A percentile compares a stretch with the other conserved stretches of the same genome.
phyloP scores from a whole-genome alignment of 1,284 basidiomycete genomes.

The Trichosporon coremiiforme region DNA sequence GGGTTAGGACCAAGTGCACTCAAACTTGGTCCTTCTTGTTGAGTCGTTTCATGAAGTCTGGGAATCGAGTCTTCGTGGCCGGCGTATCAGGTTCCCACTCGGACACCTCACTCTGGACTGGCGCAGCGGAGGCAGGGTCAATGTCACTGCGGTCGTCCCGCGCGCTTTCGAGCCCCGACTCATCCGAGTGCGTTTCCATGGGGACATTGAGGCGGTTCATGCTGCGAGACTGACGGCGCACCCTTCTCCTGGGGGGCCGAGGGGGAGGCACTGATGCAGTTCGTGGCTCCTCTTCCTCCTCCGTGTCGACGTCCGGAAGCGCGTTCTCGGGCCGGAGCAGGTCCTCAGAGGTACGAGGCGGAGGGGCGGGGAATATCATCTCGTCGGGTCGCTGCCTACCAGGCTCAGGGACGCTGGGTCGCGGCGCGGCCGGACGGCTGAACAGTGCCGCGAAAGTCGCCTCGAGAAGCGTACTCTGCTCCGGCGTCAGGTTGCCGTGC shows the following conservation, averaged over 20 bases:
- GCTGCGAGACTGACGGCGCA: neutral
- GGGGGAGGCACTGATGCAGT: neutral
- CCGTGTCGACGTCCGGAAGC: neutral
- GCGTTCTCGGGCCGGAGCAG: constrained; percentile 4
- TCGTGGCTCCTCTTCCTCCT: neutral
- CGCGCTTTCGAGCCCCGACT: neutral
- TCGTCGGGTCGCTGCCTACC: neutral
- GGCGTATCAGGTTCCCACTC: constrained; percentile 12
- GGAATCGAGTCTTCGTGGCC: neutral
- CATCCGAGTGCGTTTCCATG: neutral
- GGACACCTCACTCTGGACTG: neutral
- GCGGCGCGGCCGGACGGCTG: neutral
- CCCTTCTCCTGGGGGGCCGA: neutral
- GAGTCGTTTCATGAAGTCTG: constrained; percentile 1
- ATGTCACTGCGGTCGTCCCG: constrained; percentile 5
- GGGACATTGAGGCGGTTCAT: neutral
- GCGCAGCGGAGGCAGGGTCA: neutral
- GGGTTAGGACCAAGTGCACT: neutral
- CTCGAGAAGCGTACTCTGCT: constrained; percentile 6
- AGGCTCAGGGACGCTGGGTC: neutral
- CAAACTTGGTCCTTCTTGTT: neutral
- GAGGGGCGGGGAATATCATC: neutral
- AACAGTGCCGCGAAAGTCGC: neutral
- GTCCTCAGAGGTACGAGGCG: neutral
- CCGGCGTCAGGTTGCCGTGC: neutral